Evolutionary conservation across 1,284 basidiomycete genomes (phyloP).

Genomic region (Anthracocystis setariae): DNA sequence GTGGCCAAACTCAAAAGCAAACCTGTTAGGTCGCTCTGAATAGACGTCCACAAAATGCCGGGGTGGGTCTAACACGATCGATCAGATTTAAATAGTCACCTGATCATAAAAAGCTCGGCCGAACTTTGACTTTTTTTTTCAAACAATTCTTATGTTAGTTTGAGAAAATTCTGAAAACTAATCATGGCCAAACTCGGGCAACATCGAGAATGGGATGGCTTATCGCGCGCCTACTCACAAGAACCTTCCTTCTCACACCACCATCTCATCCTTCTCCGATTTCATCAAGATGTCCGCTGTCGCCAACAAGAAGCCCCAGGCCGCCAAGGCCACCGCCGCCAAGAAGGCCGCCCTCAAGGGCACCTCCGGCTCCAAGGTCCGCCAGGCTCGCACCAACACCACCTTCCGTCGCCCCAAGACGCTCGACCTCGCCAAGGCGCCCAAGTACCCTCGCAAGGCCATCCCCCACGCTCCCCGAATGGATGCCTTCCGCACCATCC

Average conservation of each 20-base stretch:
- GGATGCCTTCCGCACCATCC: constrained; percentile 95
- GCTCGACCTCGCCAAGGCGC: constrained; percentile 81
- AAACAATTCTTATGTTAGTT: not conserved
- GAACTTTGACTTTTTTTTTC: not conserved
- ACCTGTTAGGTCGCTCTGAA: too few relatives aligned
- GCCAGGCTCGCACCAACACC: constrained; percentile 86
- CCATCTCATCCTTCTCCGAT: constrained; percentile 2
- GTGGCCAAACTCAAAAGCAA: too few relatives aligned
- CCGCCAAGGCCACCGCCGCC: constrained; percentile 84
- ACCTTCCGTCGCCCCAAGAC: constrained; percentile 98
- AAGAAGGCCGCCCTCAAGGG: constrained; percentile 97
- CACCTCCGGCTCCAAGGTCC: constrained; percentile 77
- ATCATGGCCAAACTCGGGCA: not conserved
- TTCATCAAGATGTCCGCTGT: constrained; percentile 32
- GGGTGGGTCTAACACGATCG: too few relatives aligned
- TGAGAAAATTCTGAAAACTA: not conserved
- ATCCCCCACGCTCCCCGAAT: constrained; percentile 93
- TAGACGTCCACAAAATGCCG: too few relatives aligned
- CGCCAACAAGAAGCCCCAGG: constrained; percentile 47
- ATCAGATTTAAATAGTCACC: too few relatives aligned
- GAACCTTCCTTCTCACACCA: constrained; percentile 6
- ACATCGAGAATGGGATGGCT: not conserved
- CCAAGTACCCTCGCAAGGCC: constrained; percentile 93
- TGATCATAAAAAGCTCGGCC: not conserved
- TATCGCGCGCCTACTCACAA: too few relatives aligned